These are phyloP conservation scores for Articulospora tetracladia DNA, from an alignment of 495 filamentous ascomycete genomes.

Conservation along the genomic window DNA sequence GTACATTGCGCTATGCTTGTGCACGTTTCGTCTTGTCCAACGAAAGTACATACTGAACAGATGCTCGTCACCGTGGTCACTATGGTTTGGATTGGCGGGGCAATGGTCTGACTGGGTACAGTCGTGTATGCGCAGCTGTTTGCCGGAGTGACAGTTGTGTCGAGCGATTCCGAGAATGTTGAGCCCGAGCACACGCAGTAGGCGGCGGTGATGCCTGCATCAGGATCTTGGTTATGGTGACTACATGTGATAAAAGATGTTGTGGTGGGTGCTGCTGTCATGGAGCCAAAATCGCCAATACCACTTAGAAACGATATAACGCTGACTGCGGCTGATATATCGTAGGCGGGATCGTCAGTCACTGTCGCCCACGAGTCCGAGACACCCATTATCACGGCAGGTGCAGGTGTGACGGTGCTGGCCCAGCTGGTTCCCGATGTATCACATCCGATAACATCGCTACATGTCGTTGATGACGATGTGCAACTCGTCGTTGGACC, in stretches of 20 bases:
- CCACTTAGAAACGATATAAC: neutral
- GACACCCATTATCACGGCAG: neutral
- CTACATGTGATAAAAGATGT: no score
- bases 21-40: neutral
- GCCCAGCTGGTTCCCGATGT: conserved; percentile 1
- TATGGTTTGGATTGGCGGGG: neutral
- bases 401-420: neutral
- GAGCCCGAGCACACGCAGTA: neutral
- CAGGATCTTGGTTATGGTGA: neutral
- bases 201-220: neutral
- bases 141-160: neutral
- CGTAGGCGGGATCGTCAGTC: neutral
- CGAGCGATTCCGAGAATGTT: neutral
- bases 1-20: neutral
- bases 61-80: neutral
- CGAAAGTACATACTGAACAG: neutral
- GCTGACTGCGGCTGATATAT: neutral
- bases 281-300: conserved; percentile 1
- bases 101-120: neutral
- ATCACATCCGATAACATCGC: neutral
- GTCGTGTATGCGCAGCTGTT: conserved; percentile 1
- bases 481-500: neutral
- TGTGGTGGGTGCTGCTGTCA: neutral
- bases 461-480: neutral
- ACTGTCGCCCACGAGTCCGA: neutral